phyloP scores from a whole-genome alignment of 176 grass and related monocot genomes.

The Raddia guianensis region DNA sequence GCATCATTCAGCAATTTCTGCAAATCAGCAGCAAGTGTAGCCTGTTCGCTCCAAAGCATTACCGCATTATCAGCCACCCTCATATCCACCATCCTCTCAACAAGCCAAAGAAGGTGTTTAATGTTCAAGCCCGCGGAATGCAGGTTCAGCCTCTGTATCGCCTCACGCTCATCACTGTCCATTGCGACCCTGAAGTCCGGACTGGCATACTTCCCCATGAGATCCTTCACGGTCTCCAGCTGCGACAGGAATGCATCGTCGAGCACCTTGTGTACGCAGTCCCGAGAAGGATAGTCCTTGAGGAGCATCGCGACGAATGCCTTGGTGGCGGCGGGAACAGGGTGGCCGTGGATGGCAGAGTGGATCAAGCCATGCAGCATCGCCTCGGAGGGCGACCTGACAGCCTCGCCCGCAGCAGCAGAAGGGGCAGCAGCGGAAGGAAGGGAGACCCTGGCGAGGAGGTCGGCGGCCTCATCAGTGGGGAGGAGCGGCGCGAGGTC shows the following conservation, averaged over 20 bases:
- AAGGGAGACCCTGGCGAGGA: constrained; percentile 50
- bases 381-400: constrained; percentile 43
- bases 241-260: constrained; percentile 60
- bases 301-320: constrained; percentile 88
- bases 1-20: constrained; percentile 77
- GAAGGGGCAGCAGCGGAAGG: background rate
- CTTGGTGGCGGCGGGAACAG: constrained; percentile 62
- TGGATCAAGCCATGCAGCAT: constrained; percentile 79
- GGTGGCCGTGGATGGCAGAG: constrained; percentile 71
- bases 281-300: constrained; percentile 65
- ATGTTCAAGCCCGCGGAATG: constrained; percentile 67
- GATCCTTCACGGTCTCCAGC: constrained; percentile 76
- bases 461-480: constrained; percentile 49
- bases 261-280: constrained; percentile 69
- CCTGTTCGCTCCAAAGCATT: constrained; percentile 75
- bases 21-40: constrained; percentile 62
- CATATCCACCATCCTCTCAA: constrained; percentile 93
- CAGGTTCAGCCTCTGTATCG: constrained; percentile 77
- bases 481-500: constrained; percentile 62
- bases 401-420: background rate
- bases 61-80: constrained; percentile 63
- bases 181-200: constrained; percentile 67
- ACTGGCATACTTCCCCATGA: constrained; percentile 86
- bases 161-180: constrained; percentile 82
- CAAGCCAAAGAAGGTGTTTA: constrained; percentile 78